These are phyloP conservation scores for Chrysochromulina parva DNA, from an alignment of 78 protist genomes.

Conservation along the genomic window DNA sequence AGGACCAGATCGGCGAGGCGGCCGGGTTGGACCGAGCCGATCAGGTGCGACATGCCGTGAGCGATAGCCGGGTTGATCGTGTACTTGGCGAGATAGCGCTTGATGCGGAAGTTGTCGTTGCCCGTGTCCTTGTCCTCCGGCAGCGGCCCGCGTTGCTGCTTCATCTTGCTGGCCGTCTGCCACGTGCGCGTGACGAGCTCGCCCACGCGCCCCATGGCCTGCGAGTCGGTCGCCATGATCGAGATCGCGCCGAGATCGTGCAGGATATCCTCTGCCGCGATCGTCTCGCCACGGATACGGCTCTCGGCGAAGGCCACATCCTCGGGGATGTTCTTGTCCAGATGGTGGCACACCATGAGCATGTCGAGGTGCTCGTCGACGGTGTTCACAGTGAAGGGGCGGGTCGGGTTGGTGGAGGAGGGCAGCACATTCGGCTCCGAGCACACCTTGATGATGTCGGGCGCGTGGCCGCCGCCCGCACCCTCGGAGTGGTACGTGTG, in stretches of 20 bases:
- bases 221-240: conserved; percentile 58
- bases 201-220: conserved; percentile 61
- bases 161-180: conserved; percentile 65
- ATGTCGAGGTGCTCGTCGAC: conserved; percentile 64
- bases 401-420: conserved; percentile 54
- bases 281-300: conserved; percentile 43
- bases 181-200: conserved; percentile 50
- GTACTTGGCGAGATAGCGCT: conserved; percentile 58
- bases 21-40: conserved; percentile 32
- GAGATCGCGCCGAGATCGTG: conserved; percentile 59
- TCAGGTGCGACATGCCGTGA: conserved; percentile 45
- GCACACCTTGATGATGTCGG: conserved; percentile 52
- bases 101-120: conserved; percentile 29
- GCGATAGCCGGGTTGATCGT: conserved; percentile 61
- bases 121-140: not conserved
- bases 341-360: conserved; percentile 55
- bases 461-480: conserved; percentile 64
- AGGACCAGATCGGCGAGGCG: conserved; percentile 44
- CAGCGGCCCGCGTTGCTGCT: conserved; percentile 51
- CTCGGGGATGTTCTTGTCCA: conserved; percentile 19
- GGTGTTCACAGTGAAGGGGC: conserved; percentile 35
- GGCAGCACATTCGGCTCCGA: conserved; percentile 39
- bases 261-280: conserved; percentile 58
- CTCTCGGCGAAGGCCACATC: conserved; percentile 54
- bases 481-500: conserved; percentile 65